Conservation (phyloP, 257 asterid genomes). For the Nicotiana benthamiana region DNA sequence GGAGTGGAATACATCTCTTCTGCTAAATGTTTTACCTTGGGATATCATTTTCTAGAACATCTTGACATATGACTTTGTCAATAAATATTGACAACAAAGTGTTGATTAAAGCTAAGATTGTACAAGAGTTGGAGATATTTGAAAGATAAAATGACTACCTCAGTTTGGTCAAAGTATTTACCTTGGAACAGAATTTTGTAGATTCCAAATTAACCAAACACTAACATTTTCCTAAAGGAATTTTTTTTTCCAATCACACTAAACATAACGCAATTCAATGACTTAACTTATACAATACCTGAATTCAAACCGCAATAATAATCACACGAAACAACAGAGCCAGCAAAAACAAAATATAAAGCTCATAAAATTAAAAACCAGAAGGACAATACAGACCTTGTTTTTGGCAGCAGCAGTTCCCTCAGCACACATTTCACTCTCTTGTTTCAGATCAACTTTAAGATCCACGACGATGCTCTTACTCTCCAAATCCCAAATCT, state of each 20-base stretch:
- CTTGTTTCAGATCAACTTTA: constrained; percentile 53
- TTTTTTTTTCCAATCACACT: background rate
- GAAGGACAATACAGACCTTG: constrained; percentile 31
- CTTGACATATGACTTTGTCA: background rate
- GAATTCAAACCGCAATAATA: background rate
- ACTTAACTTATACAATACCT: background rate
- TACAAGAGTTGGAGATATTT: background rate
- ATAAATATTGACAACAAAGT: background rate
- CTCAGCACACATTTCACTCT: constrained; percentile 47
- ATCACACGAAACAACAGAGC: background rate
- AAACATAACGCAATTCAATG: background rate
- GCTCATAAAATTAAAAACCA: background rate
- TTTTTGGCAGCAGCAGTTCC: constrained; percentile 29
- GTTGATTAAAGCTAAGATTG: background rate
- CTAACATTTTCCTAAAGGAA: background rate
- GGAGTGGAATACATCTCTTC: background rate
- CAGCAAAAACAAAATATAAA: background rate
- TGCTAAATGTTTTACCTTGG: background rate
- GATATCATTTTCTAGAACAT: background rate
- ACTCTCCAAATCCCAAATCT: constrained; percentile 84
- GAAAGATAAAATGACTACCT: background rate
- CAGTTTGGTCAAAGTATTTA: background rate
- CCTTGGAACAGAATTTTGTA: background rate
- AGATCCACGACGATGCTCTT: constrained; percentile 42
- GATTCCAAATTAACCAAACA: background rate